phyloP scores from a whole-genome alignment of 441 rosid genomes.

The Eutrema salsugineum region DNA sequence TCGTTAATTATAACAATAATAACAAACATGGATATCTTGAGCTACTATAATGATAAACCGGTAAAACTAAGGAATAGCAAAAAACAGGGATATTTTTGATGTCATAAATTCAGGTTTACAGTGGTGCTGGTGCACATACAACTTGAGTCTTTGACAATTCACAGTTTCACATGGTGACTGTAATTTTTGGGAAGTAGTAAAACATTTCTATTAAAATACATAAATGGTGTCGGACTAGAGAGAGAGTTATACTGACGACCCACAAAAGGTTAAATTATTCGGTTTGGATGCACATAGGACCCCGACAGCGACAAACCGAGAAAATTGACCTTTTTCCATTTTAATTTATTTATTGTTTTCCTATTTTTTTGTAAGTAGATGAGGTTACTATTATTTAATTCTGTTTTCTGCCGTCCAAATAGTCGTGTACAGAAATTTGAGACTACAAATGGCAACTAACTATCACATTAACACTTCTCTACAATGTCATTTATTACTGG shows the following conservation, averaged over 20 bases:
- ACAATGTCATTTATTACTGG: not conserved
- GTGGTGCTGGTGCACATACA: slow-evolving; percentile 10
- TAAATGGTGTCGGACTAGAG: slow-evolving; percentile 18
- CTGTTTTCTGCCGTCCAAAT: slow-evolving; percentile 10
- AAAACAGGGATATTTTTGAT: not conserved
- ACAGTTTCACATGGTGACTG: slow-evolving; percentile 26
- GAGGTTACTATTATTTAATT: not conserved
- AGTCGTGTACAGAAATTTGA: not conserved
- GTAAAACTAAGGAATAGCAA: too few species aligned
- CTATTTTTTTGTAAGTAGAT: not conserved
- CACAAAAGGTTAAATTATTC: slow-evolving; percentile 1
- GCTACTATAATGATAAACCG: too few species aligned
- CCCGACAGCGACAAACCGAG: slow-evolving; percentile 32
- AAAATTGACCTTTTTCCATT: slow-evolving; percentile 21
- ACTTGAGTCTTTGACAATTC: slow-evolving; percentile 9
- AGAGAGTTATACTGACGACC: not conserved
- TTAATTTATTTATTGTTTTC: not conserved
- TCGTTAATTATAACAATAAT: not conserved
- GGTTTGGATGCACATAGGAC: slow-evolving; percentile 17
- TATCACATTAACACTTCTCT: not conserved
- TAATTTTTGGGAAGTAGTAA: slow-evolving; percentile 13
- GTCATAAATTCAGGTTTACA: slow-evolving; percentile 22
- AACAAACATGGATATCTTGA: not conserved
- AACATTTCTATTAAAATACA: not conserved
- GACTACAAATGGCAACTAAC: not conserved